These are phyloP conservation scores for Coniella vitis DNA, from an alignment of 2,329 filamentous ascomycete species.

Conservation along the genomic window DNA sequence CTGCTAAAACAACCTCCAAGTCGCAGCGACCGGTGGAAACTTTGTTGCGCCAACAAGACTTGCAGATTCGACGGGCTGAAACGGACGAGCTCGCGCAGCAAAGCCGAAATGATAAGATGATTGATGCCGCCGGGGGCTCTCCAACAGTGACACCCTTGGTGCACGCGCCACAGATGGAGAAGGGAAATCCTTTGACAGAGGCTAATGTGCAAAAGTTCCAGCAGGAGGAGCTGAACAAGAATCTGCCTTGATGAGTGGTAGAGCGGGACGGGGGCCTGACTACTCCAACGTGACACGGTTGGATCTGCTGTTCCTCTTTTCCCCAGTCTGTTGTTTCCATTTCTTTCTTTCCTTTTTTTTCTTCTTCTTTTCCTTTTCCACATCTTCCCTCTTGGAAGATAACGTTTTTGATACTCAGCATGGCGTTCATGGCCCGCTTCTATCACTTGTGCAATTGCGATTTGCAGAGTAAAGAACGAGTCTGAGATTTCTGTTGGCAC, in stretches of 20 bases:
- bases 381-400: too few relatives aligned
- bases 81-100: slow-evolving; percentile 21
- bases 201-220: slow-evolving; percentile 22
- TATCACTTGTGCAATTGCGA: background rate
- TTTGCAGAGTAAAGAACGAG: too few relatives aligned
- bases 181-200: slow-evolving; percentile 20
- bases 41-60: slow-evolving; percentile 2
- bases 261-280: too few relatives aligned
- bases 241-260: background rate
- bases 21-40: background rate
- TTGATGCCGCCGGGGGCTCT: slow-evolving; percentile 17
- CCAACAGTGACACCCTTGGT: slow-evolving; percentile 6
- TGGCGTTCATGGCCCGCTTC: slow-evolving; percentile 8
- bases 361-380: background rate
- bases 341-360: background rate
- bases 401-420: too few relatives aligned
- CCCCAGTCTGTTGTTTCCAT: too few relatives aligned
- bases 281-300: too few relatives aligned
- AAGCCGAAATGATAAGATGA: slow-evolving; percentile 22
- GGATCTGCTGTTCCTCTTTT: too few relatives aligned
- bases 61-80: slow-evolving; percentile 10
- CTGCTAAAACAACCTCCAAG: background rate
- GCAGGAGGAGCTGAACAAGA: slow-evolving; percentile 12
- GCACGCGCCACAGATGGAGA: slow-evolving; percentile 14
- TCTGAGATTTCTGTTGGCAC: too few relatives aligned